Evolutionary conservation across 768 basidiomycete species (phyloP), one percentile per base, ranked within the genome.

Genomic region (Termitomyces sp.): DNA sequence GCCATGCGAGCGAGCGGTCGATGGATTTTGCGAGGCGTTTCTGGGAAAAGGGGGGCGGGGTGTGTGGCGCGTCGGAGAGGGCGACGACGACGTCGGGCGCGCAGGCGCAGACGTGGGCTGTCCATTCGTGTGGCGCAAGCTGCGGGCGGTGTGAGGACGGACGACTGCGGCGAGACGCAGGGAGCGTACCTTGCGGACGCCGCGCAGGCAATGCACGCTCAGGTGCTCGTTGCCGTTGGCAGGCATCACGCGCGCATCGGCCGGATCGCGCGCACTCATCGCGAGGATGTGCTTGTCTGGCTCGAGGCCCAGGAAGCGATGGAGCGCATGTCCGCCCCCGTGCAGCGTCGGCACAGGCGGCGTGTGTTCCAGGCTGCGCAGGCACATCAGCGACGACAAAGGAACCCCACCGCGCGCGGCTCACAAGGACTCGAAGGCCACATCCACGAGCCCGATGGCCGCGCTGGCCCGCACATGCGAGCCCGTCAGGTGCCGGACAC

Each of bases 371-470:
- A 93, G 66, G 68, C 91, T 78, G 40, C 48, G 38, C 19, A 26
- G 23, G 23, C 23, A 23, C n/a, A 19, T 19, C 11, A 48, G n/a
- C 4, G 2, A 17, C 5, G 14, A 30, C 17, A 31, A 33, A 11
- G 21, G 19, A 14, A 8, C 17, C 2, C 10, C 6, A 21, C 38
- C 1, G 31, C 4, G 42, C 28, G 19, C 9, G 26, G 78, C 85
- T 80, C 70, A 92, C 91, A 92, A 93, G 19, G 84, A 79, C 70
- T 93, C 91, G 64, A 91, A 92, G 0, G 90, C 83, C 0, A 91
- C 71, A 58, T 87, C 78, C 0, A 88, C 68, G 81, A 87, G 89
- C 56, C 68, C 75, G 33, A 89, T 78, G 1, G 82, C 76, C 9
- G 70, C 62, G 1, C 80, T 80, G 30, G 62, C 60, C 19, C 64